These are phyloP conservation scores for Alternaria rosae DNA, from an alignment of 2,329 filamentous ascomycete genomes.

Conservation along the genomic window DNA sequence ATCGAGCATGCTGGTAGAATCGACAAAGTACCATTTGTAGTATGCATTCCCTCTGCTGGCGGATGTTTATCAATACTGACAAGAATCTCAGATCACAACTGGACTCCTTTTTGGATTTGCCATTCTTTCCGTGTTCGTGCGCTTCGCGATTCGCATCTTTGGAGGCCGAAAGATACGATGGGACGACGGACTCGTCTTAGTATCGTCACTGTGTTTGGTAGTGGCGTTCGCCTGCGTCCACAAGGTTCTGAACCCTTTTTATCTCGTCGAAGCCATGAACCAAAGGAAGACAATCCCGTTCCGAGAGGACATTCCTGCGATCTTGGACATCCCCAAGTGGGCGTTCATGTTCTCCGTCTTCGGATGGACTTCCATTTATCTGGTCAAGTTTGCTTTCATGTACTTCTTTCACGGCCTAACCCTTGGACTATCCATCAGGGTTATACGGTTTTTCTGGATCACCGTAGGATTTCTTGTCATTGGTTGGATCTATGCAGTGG, in stretches of 20 bases:
- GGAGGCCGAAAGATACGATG: constrained; percentile 1
- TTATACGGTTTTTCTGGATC: not conserved
- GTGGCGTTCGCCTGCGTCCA: not conserved
- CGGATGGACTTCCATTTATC: constrained; percentile 5
- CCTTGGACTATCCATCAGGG: not conserved
- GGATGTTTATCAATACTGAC: not conserved
- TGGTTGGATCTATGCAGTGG: not conserved
- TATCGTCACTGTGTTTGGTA: not conserved
- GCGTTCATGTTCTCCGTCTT: constrained; percentile 4
- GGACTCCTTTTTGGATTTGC: not conserved
- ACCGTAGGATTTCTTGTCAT: not conserved
- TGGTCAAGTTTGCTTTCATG: constrained; percentile 12
- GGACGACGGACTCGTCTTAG: constrained; percentile 4
- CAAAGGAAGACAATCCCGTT: constrained; percentile 3
- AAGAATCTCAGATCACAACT: not conserved
- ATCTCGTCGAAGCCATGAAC: constrained; percentile 13
- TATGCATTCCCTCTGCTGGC: not conserved
- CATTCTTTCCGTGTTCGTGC: not conserved
- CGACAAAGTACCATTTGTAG: not conserved
- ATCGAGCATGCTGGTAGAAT: constrained; percentile 4
- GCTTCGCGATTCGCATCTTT: constrained; percentile 6
- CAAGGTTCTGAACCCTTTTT: constrained; percentile 6
- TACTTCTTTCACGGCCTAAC: constrained; percentile 5
- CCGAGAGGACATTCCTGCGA: constrained; percentile 6
- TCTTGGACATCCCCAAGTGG: constrained; percentile 7